Evolutionary conservation across 1,284 basidiomycete genomes (phyloP).

Genomic region (Malassezia arunalokei): DNA sequence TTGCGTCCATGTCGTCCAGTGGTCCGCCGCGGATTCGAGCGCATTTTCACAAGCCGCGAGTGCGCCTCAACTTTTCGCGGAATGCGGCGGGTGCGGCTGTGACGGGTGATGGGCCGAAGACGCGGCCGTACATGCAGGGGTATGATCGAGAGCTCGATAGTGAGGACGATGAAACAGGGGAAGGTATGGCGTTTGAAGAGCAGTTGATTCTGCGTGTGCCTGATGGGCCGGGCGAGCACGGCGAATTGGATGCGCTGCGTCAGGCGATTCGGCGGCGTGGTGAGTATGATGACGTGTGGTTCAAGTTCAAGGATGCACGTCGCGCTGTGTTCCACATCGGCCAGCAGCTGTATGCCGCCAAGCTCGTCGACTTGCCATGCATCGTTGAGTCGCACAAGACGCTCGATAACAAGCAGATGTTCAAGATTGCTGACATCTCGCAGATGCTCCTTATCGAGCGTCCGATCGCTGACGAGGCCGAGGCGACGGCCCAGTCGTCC

Average conservation of each 20-base stretch:
- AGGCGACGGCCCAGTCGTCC: slow-evolving; percentile 52
- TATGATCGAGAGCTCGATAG: slow-evolving; percentile 83
- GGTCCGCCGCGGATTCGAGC: neutral
- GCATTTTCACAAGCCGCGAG: slow-evolving; percentile 14
- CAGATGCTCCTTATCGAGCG: slow-evolving; percentile 48
- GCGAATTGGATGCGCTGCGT: slow-evolving; percentile 37
- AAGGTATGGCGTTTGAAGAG: slow-evolving; percentile 74
- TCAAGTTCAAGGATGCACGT: slow-evolving; percentile 98
- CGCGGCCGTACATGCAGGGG: slow-evolving; percentile 43
- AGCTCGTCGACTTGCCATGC: slow-evolving; percentile 89
- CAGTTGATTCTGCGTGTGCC: slow-evolving; percentile 90
- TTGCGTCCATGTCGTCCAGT: neutral
- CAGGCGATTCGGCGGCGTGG: slow-evolving; percentile 59
- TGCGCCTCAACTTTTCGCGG: slow-evolving; percentile 15
- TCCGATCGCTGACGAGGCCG: slow-evolving; percentile 49
- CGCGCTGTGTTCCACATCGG: slow-evolving; percentile 81
- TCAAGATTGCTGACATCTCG: slow-evolving; percentile 96
- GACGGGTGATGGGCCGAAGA: slow-evolving; percentile 33
- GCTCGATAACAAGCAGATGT: slow-evolving; percentile 78
- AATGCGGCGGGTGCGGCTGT: slow-evolving; percentile 8
- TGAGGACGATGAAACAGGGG: slow-evolving; percentile 63
- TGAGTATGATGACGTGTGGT: slow-evolving; percentile 75
- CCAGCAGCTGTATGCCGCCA: slow-evolving; percentile 68
- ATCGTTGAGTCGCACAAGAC: slow-evolving; percentile 95
- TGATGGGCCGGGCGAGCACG: slow-evolving; percentile 56